Conservation (phyloP, 495 filamentous ascomycete genomes). For the Annulohypoxylon stygium region DNA sequence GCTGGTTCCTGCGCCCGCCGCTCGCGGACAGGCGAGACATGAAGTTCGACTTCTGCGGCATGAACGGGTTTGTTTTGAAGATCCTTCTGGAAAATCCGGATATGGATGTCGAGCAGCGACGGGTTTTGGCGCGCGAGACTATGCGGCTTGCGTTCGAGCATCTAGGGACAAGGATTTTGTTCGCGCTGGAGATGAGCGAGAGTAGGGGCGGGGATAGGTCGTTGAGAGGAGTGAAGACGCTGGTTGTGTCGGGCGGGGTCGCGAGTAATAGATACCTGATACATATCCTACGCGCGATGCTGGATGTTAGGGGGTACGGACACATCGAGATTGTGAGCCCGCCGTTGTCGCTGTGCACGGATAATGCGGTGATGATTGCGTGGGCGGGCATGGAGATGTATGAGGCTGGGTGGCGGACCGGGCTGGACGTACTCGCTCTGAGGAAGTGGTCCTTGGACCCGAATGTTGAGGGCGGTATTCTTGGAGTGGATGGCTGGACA, state of each 20-base stretch:
- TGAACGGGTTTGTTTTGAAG: slow-evolving; percentile 50
- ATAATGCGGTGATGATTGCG: slow-evolving; percentile 98
- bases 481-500: slow-evolving; percentile 61
- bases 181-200: slow-evolving; percentile 64
- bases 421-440: slow-evolving; percentile 68
- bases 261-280: slow-evolving; percentile 84
- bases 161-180: slow-evolving; percentile 76
- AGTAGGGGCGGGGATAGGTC: background rate
- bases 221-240: slow-evolving; percentile 59
- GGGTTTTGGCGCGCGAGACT: slow-evolving; percentile 72
- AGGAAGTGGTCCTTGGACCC: slow-evolving; percentile 85
- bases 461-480: slow-evolving; percentile 63
- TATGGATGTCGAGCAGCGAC: slow-evolving; percentile 65
- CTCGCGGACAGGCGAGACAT: slow-evolving; percentile 44
- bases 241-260: slow-evolving; percentile 92
- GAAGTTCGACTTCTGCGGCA: slow-evolving; percentile 57
- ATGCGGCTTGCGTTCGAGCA: slow-evolving; percentile 93
- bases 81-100: slow-evolving; percentile 46
- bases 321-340: slow-evolving; percentile 77
- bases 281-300: slow-evolving; percentile 70
- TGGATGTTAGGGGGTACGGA: slow-evolving; percentile 73
- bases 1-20: slow-evolving; percentile 56
- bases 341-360: slow-evolving; percentile 82
- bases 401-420: slow-evolving; percentile 77
- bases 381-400: slow-evolving; percentile 97